A percentile compares a stretch with the other conserved stretches of the same genome.
These are phyloP conservation scores for Globisporangium mamillatum DNA, from an alignment of 352 stramenopile genomes.

Conservation along the genomic window DNA sequence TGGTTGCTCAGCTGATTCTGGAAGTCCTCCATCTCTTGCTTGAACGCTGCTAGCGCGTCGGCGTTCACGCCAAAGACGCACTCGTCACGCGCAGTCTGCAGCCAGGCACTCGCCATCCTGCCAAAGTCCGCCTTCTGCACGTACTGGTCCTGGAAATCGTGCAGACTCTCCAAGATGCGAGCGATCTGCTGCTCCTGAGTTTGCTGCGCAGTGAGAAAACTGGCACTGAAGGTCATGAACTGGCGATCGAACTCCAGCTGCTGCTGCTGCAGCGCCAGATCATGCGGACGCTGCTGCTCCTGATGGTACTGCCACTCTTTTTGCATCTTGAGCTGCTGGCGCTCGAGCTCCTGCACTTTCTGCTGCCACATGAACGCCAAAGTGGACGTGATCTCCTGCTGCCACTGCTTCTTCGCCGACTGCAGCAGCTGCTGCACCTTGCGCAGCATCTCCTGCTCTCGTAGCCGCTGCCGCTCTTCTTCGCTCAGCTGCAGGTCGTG, in stretches of 20 bases:
- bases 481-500: constrained; percentile 41
- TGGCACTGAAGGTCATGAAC: constrained; percentile 21
- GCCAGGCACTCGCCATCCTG: constrained; percentile 24
- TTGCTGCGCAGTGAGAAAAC: constrained; percentile 24
- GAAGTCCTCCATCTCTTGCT: constrained; percentile 31
- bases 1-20: constrained; percentile 29
- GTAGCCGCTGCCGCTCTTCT: constrained; percentile 23
- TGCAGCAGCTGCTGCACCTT: constrained; percentile 43
- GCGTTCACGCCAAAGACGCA: constrained; percentile 52
- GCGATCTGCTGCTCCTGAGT: constrained; percentile 28
- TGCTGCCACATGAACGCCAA: constrained; percentile 6
- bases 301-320: constrained; percentile 18
- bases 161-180: constrained; percentile 13
- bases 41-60: constrained; percentile 27
- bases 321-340: constrained; percentile 16
- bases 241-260: constrained; percentile 28
- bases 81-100: constrained; percentile 48
- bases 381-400: background rate
- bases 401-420: constrained; percentile 20
- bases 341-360: constrained; percentile 11
- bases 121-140: constrained; percentile 29
- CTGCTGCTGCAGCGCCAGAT: constrained; percentile 19
- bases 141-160: constrained; percentile 25
- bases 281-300: constrained; percentile 19
- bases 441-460: constrained; percentile 37